Evolutionary conservation across 2,329 filamentous ascomycete species (phyloP).

Genomic region (Gnomoniopsis smithogilvyi): DNA sequence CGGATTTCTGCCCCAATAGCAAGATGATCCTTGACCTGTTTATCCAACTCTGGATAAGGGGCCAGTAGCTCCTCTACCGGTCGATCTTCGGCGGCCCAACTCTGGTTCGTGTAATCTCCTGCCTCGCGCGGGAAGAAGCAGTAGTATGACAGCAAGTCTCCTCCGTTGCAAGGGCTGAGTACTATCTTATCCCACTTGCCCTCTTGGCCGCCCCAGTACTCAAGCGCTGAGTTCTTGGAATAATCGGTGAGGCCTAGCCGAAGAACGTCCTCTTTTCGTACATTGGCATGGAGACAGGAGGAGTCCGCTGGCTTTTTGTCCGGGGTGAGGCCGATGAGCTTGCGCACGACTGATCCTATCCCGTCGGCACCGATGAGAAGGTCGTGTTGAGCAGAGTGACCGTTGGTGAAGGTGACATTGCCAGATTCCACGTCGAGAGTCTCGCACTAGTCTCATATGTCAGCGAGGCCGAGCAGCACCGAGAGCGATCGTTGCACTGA

Average conservation of each 20-base stretch:
- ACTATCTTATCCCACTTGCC: conserved; percentile 67
- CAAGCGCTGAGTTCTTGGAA: conserved; percentile 55
- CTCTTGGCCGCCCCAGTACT: conserved; percentile 69
- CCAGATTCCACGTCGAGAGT: conserved; percentile 50
- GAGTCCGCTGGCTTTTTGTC: conserved; percentile 57
- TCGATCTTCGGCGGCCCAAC: conserved; percentile 52
- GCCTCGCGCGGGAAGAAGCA: conserved; percentile 63
- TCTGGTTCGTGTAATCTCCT: conserved; percentile 59
- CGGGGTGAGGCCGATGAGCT: conserved; percentile 59
- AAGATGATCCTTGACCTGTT: conserved; percentile 54
- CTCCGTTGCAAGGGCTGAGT: conserved; percentile 64
- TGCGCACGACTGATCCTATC: conserved; percentile 62
- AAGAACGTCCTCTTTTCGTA: conserved; percentile 58
- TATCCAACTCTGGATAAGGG: conserved; percentile 58
- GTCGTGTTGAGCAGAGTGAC: conserved; percentile 48
- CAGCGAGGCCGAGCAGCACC: background rate
- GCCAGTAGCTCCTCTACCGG: conserved; percentile 57
- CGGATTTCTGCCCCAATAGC: conserved; percentile 59
- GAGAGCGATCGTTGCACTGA: conserved; percentile 21
- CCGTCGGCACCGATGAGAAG: conserved; percentile 63
- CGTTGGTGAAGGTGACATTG: conserved; percentile 52
- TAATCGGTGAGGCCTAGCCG: conserved; percentile 61
- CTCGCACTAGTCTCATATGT: conserved; percentile 31
- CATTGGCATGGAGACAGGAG: conserved; percentile 64
- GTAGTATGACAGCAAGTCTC: conserved; percentile 65